Evolutionary conservation across 805 yeast genomes (phyloP).

Genomic region (Kodamaea neixiangensis): DNA sequence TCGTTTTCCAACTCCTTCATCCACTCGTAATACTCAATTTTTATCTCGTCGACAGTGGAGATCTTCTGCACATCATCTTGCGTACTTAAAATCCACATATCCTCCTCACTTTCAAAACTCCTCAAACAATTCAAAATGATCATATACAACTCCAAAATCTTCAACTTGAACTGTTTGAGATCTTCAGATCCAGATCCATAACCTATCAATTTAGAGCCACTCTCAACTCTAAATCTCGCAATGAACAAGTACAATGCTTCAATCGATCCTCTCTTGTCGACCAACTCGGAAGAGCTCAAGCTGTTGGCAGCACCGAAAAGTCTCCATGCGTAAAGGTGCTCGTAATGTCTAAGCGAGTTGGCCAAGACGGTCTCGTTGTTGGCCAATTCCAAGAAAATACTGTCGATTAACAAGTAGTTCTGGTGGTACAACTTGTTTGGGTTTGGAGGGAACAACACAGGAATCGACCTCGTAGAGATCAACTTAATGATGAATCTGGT

Average conservation of each 20-base stretch:
- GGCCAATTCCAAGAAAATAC: slow-evolving; percentile 33
- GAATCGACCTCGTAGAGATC: slow-evolving; percentile 23
- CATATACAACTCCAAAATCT: slow-evolving; percentile 43
- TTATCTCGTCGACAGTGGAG: slow-evolving; percentile 30
- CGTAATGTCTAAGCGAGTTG: slow-evolving; percentile 35
- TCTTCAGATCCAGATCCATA: slow-evolving; percentile 20
- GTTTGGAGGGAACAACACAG: slow-evolving; percentile 24
- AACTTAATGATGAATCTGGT: slow-evolving; percentile 29
- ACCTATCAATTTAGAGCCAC: slow-evolving; percentile 17
- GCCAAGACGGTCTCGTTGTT: slow-evolving; percentile 31
- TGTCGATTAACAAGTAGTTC: slow-evolving; percentile 35
- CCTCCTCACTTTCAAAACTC: slow-evolving; percentile 35
- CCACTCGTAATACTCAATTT: slow-evolving; percentile 37
- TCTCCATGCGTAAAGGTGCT: slow-evolving; percentile 45
- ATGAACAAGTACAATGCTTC: slow-evolving; percentile 42
- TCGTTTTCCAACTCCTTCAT: slow-evolving; percentile 33
- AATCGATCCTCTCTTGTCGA: slow-evolving; percentile 46
- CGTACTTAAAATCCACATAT: slow-evolving; percentile 37
- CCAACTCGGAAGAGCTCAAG: slow-evolving; percentile 17
- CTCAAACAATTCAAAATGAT: slow-evolving; percentile 41
- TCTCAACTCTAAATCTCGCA: slow-evolving; percentile 33
- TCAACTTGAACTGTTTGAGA: slow-evolving; percentile 35
- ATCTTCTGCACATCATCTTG: slow-evolving; percentile 19
- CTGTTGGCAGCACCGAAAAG: slow-evolving; percentile 26
- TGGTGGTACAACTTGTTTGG: slow-evolving; percentile 20